These are phyloP conservation scores for Stagonosporopsis chrysanthemi DNA, from an alignment of 2,329 filamentous ascomycete genomes.

Conservation along the genomic window DNA sequence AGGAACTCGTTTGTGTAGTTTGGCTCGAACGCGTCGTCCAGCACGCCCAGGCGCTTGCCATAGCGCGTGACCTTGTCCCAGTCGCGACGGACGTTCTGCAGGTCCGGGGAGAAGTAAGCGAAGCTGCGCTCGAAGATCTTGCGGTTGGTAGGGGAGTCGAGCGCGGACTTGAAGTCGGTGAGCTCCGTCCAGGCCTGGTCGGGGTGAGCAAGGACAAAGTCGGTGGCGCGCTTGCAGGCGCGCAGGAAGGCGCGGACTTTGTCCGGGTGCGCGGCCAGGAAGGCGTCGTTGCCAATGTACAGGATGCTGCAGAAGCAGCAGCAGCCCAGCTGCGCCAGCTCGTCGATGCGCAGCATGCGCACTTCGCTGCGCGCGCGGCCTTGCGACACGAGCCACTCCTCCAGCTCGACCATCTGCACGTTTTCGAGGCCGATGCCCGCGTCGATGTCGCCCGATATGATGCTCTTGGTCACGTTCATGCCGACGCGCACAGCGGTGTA, in stretches of 20 bases:
- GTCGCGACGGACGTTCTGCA: slow-evolving; percentile 77
- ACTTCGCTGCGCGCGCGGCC: slow-evolving; percentile 71
- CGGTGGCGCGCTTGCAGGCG: slow-evolving; percentile 77
- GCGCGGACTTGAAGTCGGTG: slow-evolving; percentile 74
- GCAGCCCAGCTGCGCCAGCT: slow-evolving; percentile 79
- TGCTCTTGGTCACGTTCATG: slow-evolving; percentile 81
- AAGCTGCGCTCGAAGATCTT: slow-evolving; percentile 83
- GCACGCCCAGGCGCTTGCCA: slow-evolving; percentile 74
- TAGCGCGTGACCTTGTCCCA: slow-evolving; percentile 81
- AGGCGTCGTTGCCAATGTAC: slow-evolving; percentile 79
- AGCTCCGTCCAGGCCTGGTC: slow-evolving; percentile 72
- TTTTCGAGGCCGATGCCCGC: slow-evolving; percentile 81
- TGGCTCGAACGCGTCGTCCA: slow-evolving; percentile 68
- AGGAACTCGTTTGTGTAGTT: slow-evolving; percentile 80
- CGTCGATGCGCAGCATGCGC: slow-evolving; percentile 81
- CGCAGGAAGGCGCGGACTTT: slow-evolving; percentile 73
- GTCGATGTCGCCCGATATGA: slow-evolving; percentile 75
- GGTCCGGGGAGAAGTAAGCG: slow-evolving; percentile 76
- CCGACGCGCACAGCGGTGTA: slow-evolving; percentile 81
- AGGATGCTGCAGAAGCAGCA: slow-evolving; percentile 86
- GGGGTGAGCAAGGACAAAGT: slow-evolving; percentile 72
- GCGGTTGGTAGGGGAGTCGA: slow-evolving; percentile 72
- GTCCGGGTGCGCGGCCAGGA: slow-evolving; percentile 70
- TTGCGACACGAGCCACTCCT: slow-evolving; percentile 74
- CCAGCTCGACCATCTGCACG: slow-evolving; percentile 83